Evolutionary conservation across 1,284 basidiomycete genomes (phyloP).

Genomic region (Cutaneotrichosporon cavernicola): DNA sequence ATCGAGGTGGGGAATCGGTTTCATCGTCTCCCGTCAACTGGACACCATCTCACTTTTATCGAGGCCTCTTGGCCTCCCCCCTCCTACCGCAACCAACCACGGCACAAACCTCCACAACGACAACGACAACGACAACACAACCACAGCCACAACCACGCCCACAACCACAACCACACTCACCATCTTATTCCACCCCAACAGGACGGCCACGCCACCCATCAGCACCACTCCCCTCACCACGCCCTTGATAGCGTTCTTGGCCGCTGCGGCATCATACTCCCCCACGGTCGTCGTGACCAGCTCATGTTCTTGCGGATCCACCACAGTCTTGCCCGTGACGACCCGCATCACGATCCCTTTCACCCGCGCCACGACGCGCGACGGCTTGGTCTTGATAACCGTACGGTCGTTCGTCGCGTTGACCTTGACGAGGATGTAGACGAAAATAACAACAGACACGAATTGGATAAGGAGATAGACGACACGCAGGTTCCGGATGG

Average conservation of each 20-base stretch:
- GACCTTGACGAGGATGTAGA: constrained; percentile 5
- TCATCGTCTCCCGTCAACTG: not conserved
- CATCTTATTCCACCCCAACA: constrained; percentile 11
- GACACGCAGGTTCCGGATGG: not conserved
- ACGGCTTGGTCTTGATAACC: constrained; percentile 2
- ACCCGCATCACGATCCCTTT: constrained; percentile 2
- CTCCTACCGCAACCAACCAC: too few relatives aligned
- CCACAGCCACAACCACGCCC: not conserved
- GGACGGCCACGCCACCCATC: not conserved
- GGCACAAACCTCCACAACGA: not conserved
- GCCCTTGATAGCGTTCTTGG: not conserved
- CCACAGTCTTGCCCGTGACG: not conserved
- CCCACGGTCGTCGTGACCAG: not conserved
- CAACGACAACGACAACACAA: not conserved
- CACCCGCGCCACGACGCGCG: not conserved
- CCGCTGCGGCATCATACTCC: not conserved
- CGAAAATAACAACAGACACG: not conserved
- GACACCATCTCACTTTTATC: not conserved
- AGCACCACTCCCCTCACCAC: not conserved
- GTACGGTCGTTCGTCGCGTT: not conserved
- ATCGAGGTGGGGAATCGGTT: too few relatives aligned
- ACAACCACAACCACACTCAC: not conserved
- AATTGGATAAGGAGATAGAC: not conserved
- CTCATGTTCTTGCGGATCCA: not conserved
- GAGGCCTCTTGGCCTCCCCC: not conserved